Base-by-base conservation (phyloP, 1,284 basidiomycete genomes). In the Sporisorium graminicola region DNA sequence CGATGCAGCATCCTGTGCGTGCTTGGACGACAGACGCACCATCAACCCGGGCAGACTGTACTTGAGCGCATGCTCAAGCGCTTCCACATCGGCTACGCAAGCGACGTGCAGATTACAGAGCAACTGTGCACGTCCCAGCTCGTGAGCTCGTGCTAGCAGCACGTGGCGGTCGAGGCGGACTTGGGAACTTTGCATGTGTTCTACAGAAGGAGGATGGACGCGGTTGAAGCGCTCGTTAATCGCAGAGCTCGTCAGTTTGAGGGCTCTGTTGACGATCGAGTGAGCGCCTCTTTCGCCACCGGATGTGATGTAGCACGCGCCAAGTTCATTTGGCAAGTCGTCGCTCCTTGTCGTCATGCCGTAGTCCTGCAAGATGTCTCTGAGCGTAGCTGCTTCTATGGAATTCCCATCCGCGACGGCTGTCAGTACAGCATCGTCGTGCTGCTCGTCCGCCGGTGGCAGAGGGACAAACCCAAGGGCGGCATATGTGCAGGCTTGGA, bases 1-100 rank as follows among this genome's bases (percentile, higher is more conserved):
- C 14, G 24, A 5, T n/a, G 20, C 31, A n/a, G 53, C 14, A 24
- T 18, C 10, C 22, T 27, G n/a, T 42, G 12, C 12, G 14, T 13
- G 0, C 10, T 2, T 10, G n/a, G 57, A 50, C n/a, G 53, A 26
- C 18, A 58, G 27, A 9, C 63, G 58, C 18, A 35, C 44, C 26
- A 78, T 49, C 37, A 78, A 57, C 4, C 70, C 81, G 0, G 81
- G 79, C 14, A 82, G 44, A n/a, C 67, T 75, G 57, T 79, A 82
- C 22, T 73, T 67, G 42, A 82, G 51, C 7, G 70, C 75, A 52
- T 82, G 81, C 24, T 82, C 72, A 0, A 77, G 52, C 0, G 74
- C 74, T 33, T 77, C 70, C 3, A 70, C 27, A 13, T 77, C 70
- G n/a, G 62, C 52, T 2, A 77, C 68, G 49, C 74, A 77, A 8